Percentiles rank a stretch among this genome's conserved stretches.
phyloP scores from a whole-genome alignment of 768 basidiomycete genomes.

The Auricularia sp. region DNA sequence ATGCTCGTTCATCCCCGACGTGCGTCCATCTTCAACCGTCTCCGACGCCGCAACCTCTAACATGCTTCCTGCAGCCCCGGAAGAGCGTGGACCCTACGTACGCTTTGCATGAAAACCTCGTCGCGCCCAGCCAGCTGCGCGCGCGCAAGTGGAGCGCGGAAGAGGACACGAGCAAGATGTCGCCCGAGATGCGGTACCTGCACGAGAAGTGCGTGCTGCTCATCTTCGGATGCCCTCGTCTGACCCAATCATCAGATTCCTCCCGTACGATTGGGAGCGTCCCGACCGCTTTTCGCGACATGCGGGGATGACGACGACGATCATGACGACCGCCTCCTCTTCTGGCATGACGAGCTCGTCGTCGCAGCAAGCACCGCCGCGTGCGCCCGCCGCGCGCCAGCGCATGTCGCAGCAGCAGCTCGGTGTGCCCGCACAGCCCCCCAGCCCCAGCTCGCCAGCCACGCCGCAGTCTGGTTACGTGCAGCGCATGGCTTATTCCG shows the following conservation, averaged over 20 bases:
- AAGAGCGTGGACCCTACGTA: slow-evolving; percentile 31
- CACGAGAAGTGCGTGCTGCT: slow-evolving; percentile 29
- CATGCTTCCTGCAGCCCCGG: neutral
- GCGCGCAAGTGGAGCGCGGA: slow-evolving; percentile 35
- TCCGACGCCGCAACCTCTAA: slow-evolving; percentile 9
- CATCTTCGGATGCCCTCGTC: neutral
- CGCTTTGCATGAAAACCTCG: slow-evolving; percentile 33
- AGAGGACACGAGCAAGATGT: slow-evolving; percentile 27
- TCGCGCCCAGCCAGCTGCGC: slow-evolving; percentile 37
- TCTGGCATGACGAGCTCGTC: too few relatives aligned
- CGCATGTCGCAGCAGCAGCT: too few relatives aligned
- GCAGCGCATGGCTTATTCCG: too few relatives aligned
- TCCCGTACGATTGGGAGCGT: neutral
- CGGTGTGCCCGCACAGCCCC: too few relatives aligned
- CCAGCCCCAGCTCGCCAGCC: neutral
- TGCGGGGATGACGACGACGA: neutral
- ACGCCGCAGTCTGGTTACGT: too few relatives aligned
- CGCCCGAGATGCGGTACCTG: slow-evolving; percentile 32
- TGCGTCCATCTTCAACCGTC: slow-evolving; percentile 5
- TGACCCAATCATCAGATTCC: neutral
- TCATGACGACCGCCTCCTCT: neutral
- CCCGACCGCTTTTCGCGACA: neutral
- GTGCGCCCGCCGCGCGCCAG: too few relatives aligned
- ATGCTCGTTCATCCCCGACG: slow-evolving; percentile 34
- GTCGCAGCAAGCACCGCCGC: too few relatives aligned